Percentiles rank a stretch among this genome's conserved stretches.
Evolutionary conservation across 306 rosid genomes (phyloP).

Genomic region (Crataegus laevigata): DNA sequence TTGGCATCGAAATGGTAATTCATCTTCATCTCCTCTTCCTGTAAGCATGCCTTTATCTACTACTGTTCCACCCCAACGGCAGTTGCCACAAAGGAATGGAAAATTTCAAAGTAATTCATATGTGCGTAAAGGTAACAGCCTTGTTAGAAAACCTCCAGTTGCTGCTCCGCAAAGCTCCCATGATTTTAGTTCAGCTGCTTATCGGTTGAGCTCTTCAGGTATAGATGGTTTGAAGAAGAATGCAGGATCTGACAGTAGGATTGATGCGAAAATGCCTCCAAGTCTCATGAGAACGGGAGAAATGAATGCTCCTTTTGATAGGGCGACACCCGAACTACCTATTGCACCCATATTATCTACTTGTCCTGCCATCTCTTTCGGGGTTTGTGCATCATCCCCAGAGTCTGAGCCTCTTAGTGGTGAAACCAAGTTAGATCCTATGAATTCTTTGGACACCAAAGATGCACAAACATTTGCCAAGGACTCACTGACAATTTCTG

Average conservation of each 20-base stretch:
- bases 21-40: slow-evolving; percentile 24
- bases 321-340: slow-evolving; percentile 34
- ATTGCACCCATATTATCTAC: slow-evolving; percentile 21
- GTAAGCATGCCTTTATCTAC: slow-evolving; percentile 32
- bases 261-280: slow-evolving; percentile 29
- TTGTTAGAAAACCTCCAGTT: slow-evolving; percentile 59
- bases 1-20: slow-evolving; percentile 53
- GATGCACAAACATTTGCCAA: slow-evolving; percentile 31
- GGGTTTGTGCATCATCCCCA: slow-evolving; percentile 35
- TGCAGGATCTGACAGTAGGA: slow-evolving; percentile 32
- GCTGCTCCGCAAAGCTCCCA: slow-evolving; percentile 38
- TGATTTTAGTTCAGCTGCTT: slow-evolving; percentile 22
- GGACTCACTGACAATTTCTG: slow-evolving; percentile 28
- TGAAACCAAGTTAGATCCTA: slow-evolving; percentile 36
- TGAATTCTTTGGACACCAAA: slow-evolving; percentile 24
- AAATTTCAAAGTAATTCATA: slow-evolving; percentile 58
- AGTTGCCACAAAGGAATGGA: slow-evolving; percentile 37
- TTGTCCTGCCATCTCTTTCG: slow-evolving; percentile 10
- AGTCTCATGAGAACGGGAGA: slow-evolving; percentile 25
- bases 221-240: slow-evolving; percentile 35
- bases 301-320: slow-evolving; percentile 29
- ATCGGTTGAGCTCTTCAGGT: slow-evolving; percentile 34
- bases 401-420: slow-evolving; percentile 36
- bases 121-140: slow-evolving; percentile 93
- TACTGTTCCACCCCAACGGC: slow-evolving; percentile 37